Percentiles rank a stretch among this genome's conserved stretches.
phyloP scores from a whole-genome alignment of 331 rosid genomes.

The Spiraea crenata region DNA sequence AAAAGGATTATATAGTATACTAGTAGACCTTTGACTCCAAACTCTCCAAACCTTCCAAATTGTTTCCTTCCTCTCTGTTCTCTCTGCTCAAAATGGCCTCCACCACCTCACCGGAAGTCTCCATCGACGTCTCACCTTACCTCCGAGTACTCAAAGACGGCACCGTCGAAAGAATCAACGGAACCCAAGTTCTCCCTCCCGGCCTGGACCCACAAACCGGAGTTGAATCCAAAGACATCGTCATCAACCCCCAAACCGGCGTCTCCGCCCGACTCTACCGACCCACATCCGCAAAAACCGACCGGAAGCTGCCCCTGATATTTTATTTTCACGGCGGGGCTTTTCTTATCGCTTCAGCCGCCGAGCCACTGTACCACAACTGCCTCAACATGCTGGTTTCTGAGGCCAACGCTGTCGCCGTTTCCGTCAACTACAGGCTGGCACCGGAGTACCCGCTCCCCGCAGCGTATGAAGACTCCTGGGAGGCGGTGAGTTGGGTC shows the following conservation, averaged over 20 bases:
- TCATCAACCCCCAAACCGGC: conserved; percentile 46
- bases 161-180: conserved; percentile 53
- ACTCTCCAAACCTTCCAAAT: not conserved
- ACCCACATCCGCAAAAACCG: conserved; percentile 19
- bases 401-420: conserved; percentile 44
- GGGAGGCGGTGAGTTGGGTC: conserved; percentile 64
- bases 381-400: conserved; percentile 58
- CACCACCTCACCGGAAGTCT: conserved; percentile 33
- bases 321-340: conserved; percentile 87
- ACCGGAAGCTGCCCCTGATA: conserved; percentile 47
- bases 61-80: not conserved
- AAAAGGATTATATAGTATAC: no score
- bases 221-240: conserved; percentile 71
- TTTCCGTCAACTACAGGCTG: conserved; percentile 64
- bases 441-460: conserved; percentile 86
- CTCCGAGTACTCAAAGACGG: conserved; percentile 63
- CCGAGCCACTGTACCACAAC: conserved; percentile 70
- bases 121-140: conserved; percentile 60
- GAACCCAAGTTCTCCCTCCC: conserved; percentile 48
- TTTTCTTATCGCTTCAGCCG: conserved; percentile 53
- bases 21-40: not conserved
- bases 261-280: conserved; percentile 62
- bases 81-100: conserved; percentile 40
- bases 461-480: conserved; percentile 59
- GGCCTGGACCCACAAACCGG: conserved; percentile 55